A percentile compares a stretch with the other conserved stretches of the same genome.
phyloP scores from a whole-genome alignment of 345 rosid species.

The Melastoma malabathricum region DNA sequence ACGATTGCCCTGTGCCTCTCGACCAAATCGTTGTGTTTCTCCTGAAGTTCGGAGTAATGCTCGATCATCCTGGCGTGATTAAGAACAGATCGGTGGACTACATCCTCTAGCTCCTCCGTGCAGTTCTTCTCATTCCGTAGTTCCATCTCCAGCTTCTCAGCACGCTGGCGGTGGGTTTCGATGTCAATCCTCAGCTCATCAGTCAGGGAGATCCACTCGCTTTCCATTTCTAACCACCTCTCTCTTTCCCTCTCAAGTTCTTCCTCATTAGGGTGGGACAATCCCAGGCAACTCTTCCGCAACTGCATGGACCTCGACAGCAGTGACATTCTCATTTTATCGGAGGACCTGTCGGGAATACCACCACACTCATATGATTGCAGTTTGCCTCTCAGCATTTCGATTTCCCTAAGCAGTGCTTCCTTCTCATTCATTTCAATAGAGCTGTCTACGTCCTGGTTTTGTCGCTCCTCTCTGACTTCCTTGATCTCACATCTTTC shows the following conservation, averaged over 20 bases:
- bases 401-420: conserved; percentile 68
- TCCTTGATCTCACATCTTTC: conserved; percentile 35
- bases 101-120: conserved; percentile 79
- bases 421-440: conserved; percentile 57
- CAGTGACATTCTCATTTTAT: conserved; percentile 58
- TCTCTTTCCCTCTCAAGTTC: conserved; percentile 68
- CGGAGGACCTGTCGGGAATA: conserved; percentile 44
- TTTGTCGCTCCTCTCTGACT: conserved; percentile 26
- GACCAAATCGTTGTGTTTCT: conserved; percentile 63
- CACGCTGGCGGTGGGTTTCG: conserved; percentile 53
- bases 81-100: conserved; percentile 67
- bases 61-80: conserved; percentile 95
- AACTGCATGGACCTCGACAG: conserved; percentile 55
- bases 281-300: conserved; percentile 29
- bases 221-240: conserved; percentile 92
- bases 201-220: conserved; percentile 85
- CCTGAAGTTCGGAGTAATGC: conserved; percentile 85
- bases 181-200: conserved; percentile 82
- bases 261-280: conserved; percentile 21
- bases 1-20: conserved; percentile 53
- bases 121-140: conserved; percentile 51
- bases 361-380: conserved; percentile 29
- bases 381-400: conserved; percentile 49
- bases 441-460: conserved; percentile 9
- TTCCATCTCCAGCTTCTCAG: conserved; percentile 65